Conservation (phyloP, 2,329 filamentous ascomycete genomes). For the Phyllosticta citriasiana region DNA sequence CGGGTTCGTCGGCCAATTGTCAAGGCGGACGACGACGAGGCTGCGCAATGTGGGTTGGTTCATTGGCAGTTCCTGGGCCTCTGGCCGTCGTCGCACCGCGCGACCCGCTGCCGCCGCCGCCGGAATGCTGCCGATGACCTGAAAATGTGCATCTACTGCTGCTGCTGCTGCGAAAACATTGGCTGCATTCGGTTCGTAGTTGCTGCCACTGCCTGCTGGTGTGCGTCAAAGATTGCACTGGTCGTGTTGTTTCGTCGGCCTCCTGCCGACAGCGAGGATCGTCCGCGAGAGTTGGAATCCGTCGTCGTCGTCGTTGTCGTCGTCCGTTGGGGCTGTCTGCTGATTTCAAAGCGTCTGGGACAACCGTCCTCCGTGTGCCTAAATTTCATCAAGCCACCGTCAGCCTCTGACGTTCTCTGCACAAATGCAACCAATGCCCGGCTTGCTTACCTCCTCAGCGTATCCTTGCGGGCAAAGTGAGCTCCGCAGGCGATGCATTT, state of each 20-base stretch:
- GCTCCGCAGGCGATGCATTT: slow-evolving; percentile 61
- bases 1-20: not conserved
- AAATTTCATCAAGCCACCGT: not conserved
- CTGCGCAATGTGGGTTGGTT: not conserved
- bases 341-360: slow-evolving; percentile 41
- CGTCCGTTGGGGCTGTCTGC: not conserved
- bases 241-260: not conserved
- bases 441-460: slow-evolving; percentile 57
- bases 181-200: not conserved
- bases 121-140: not conserved
- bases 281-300: not conserved
- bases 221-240: not conserved
- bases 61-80: not conserved
- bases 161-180: not conserved
- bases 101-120: not conserved
- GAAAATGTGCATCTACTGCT: not conserved
- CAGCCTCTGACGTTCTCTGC: not conserved
- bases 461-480: slow-evolving; percentile 72
- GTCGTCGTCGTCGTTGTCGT: not conserved
- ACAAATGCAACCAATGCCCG: not conserved
- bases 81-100: not conserved
- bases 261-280: not conserved
- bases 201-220: not conserved
- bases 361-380: slow-evolving; percentile 73
- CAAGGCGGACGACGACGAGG: not conserved